Percentiles rank a stretch among this genome's conserved stretches.
Conservation (phyloP, 257 asterid species). For the Marsdenia floribunda region DNA sequence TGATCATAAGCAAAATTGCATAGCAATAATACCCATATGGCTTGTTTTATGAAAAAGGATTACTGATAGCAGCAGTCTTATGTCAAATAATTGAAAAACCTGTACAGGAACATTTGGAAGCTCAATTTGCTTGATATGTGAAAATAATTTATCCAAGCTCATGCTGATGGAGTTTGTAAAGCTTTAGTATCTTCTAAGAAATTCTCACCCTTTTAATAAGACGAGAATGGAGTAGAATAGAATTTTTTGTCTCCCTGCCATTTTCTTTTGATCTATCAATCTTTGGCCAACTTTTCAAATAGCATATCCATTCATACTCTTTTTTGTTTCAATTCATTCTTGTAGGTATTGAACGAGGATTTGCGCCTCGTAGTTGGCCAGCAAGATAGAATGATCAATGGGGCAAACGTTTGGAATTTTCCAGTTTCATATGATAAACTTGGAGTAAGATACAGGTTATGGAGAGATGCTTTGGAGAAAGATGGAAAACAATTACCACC, state of each 20-base stretch:
- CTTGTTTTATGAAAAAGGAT: not conserved
- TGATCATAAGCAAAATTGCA: not conserved
- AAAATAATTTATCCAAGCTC: too few relatives aligned
- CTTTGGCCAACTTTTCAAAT: not conserved
- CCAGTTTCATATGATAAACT: slow-evolving; percentile 81
- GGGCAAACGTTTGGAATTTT: slow-evolving; percentile 73
- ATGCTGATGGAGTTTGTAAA: not conserved
- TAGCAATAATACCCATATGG: not conserved
- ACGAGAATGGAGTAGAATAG: not conserved
- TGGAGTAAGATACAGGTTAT: slow-evolving; percentile 75
- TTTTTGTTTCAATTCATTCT: not conserved
- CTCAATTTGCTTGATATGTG: not conserved
- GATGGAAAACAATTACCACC: slow-evolving; percentile 53
- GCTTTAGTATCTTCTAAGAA: not conserved
- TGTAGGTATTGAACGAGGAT: slow-evolving; percentile 83
- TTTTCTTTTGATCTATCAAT: not conserved
- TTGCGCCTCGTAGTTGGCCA: slow-evolving; percentile 76
- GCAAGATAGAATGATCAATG: slow-evolving; percentile 69
- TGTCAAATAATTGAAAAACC: not conserved
- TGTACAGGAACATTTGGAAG: not conserved
- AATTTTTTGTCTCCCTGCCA: not conserved
- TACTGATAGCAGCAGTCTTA: not conserved
- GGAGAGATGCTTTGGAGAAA: slow-evolving; percentile 72
- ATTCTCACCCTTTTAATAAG: not conserved
- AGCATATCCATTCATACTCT: not conserved